Conservation (phyloP, 2,329 filamentous ascomycete genomes). For the Venturia effusa region DNA sequence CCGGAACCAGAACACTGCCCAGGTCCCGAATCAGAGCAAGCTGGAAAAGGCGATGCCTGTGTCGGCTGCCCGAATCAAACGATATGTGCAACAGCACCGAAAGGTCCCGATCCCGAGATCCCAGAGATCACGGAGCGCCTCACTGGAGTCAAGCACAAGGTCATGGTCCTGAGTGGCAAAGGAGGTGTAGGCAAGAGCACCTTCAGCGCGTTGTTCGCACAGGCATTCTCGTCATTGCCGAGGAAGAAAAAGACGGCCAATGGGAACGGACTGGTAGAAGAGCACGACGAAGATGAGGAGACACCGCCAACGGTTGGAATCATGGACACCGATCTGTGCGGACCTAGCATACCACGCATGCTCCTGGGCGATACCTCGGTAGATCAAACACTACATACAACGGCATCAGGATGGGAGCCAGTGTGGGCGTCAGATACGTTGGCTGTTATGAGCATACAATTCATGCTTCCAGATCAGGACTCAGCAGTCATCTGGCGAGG, state of each 20-base stretch:
- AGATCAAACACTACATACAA: constrained; percentile 60
- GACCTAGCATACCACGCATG: constrained; percentile 96
- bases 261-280: neutral
- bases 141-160: constrained; percentile 74
- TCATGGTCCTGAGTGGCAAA: constrained; percentile 87
- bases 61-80: constrained; percentile 90
- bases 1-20: constrained; percentile 88
- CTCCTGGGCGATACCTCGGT: constrained; percentile 68
- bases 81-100: constrained; percentile 88
- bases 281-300: constrained; percentile 3
- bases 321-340: constrained; percentile 98
- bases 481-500: constrained; percentile 97
- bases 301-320: constrained; percentile 64
- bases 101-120: constrained; percentile 91
- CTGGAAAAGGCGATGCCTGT: constrained; percentile 66
- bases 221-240: constrained; percentile 58
- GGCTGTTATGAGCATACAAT: constrained; percentile 94
- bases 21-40: constrained; percentile 67
- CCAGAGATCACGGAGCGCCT: constrained; percentile 78
- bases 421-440: constrained; percentile 90
- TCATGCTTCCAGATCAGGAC: constrained; percentile 89
- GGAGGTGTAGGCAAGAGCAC: constrained; percentile 96
- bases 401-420: constrained; percentile 79
- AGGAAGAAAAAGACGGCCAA: neutral
- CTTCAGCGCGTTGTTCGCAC: constrained; percentile 76